Evolutionary conservation across 169 alveolate genomes (phyloP).

Genomic region (Cryptosporidium andersoni): DNA sequence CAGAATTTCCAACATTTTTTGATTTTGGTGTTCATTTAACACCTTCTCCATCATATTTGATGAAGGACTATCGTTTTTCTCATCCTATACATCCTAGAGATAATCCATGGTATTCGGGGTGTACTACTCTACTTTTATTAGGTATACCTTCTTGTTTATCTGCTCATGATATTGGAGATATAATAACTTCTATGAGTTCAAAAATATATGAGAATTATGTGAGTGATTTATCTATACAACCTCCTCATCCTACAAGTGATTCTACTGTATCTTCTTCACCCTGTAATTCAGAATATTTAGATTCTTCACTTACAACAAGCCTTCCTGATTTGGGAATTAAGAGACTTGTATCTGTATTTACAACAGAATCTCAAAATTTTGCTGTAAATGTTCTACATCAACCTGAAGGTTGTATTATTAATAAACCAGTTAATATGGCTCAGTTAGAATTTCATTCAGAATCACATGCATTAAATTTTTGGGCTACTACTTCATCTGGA

Average conservation of each 20-base stretch:
- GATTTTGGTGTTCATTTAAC: constrained; percentile 52
- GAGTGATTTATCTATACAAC: background rate
- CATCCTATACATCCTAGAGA: constrained; percentile 30
- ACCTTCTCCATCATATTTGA: constrained; percentile 30
- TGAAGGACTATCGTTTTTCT: constrained; percentile 8
- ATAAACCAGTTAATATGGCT: constrained; percentile 36
- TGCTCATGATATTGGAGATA: constrained; percentile 7
- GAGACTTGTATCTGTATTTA: constrained; percentile 22
- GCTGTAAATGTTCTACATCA: constrained; percentile 24
- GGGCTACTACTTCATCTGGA: constrained; percentile 40
- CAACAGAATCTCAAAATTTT: constrained; percentile 30
- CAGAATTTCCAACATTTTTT: constrained; percentile 19
- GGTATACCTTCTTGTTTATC: constrained; percentile 53
- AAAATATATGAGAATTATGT: background rate
- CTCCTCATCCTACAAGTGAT: no score
- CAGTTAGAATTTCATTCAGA: constrained; percentile 40
- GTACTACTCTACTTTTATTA: constrained; percentile 13
- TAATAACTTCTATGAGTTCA: constrained; percentile 1
- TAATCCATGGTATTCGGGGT: constrained; percentile 68
- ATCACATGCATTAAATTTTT: constrained; percentile 40
- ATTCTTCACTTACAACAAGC: background rate
- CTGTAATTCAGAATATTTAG: no score
- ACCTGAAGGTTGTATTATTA: constrained; percentile 19
- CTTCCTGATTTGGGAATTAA: constrained; percentile 30
- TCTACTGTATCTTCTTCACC: no score